Conservation (phyloP, 306 rosid species). For the Spatholobus suberectus region DNA sequence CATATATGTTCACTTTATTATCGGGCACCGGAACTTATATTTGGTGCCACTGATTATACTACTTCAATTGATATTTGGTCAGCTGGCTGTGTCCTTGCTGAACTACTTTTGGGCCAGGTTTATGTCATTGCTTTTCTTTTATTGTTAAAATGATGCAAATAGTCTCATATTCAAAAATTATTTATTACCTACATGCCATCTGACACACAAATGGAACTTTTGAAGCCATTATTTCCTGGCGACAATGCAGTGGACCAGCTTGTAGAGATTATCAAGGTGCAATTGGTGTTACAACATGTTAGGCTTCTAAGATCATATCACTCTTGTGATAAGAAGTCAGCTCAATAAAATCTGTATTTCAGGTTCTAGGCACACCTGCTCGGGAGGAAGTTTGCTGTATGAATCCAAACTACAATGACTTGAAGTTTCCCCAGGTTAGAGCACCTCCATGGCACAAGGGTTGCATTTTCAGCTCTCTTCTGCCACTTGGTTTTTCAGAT, state of each 20-base stretch:
- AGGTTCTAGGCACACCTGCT: slow-evolving; percentile 92
- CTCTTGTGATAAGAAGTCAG: neutral
- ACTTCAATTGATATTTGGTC: slow-evolving; percentile 51
- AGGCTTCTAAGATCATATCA: slow-evolving; percentile 17
- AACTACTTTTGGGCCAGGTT: slow-evolving; percentile 51
- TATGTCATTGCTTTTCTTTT: slow-evolving; percentile 14
- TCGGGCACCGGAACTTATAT: slow-evolving; percentile 82
- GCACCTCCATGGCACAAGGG: slow-evolving; percentile 81
- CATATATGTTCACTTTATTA: slow-evolving; percentile 84
- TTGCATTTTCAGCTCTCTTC: slow-evolving; percentile 19
- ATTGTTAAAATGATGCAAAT: slow-evolving; percentile 16
- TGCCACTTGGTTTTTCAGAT: neutral
- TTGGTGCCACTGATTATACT: slow-evolving; percentile 52
- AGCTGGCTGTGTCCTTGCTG: slow-evolving; percentile 50
- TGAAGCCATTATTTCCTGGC: slow-evolving; percentile 86
- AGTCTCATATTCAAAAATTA: neutral
- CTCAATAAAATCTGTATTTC: slow-evolving; percentile 28
- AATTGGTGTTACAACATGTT: neutral
- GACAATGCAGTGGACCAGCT: slow-evolving; percentile 86
- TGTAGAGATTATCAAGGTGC: slow-evolving; percentile 86
- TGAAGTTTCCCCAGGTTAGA: slow-evolving; percentile 57
- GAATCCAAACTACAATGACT: slow-evolving; percentile 79
- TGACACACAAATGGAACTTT: slow-evolving; percentile 35
- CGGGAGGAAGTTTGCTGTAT: slow-evolving; percentile 84
- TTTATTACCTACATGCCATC: slow-evolving; percentile 10